Conservation (phyloP, 768 basidiomycete genomes). For the Xerocomellus dryophilus region DNA sequence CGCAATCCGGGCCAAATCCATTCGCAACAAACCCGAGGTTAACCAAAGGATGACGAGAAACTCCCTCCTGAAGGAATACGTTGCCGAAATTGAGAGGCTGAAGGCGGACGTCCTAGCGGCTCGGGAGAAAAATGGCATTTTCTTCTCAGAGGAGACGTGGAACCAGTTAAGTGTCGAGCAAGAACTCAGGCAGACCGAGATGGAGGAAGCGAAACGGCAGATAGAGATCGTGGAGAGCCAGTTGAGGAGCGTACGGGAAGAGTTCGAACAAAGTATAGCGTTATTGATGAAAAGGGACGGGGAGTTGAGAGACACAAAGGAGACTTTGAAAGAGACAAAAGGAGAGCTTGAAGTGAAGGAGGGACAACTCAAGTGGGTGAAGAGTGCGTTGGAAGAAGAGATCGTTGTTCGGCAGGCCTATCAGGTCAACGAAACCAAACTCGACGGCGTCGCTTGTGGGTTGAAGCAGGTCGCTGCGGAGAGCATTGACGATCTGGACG, state of each 20-base stretch:
- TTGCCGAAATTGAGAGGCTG: conserved; percentile 88
- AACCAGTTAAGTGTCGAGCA: conserved; percentile 75
- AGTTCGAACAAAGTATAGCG: conserved; percentile 87
- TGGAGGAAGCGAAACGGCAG: conserved; percentile 79
- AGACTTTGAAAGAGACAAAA: conserved; percentile 51
- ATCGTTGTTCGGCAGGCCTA: conserved; percentile 72
- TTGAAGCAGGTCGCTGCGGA: conserved; percentile 66
- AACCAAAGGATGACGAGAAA: conserved; percentile 94
- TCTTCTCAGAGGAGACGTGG: conserved; percentile 90
- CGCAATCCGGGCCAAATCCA: conserved; percentile 91
- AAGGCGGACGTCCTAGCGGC: conserved; percentile 89
- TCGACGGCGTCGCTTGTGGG: conserved; percentile 71
- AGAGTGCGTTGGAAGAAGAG: conserved; percentile 73
- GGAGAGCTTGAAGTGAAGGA: conserved; percentile 51
- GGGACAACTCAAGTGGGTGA: conserved; percentile 56
- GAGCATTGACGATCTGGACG: conserved; percentile 63
- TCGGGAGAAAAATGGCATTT: conserved; percentile 95
- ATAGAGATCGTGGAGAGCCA: conserved; percentile 82
- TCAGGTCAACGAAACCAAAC: conserved; percentile 63
- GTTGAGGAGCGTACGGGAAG: conserved; percentile 74
- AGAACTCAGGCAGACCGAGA: conserved; percentile 70
- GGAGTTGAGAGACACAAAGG: conserved; percentile 65
- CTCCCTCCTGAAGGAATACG: conserved; percentile 88
- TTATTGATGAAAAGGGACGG: conserved; percentile 71
- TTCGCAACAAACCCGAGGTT: conserved; percentile 91